These are phyloP conservation scores for Hyaloscypha finlandica DNA, from an alignment of 495 filamentous ascomycete genomes.

Conservation along the genomic window DNA sequence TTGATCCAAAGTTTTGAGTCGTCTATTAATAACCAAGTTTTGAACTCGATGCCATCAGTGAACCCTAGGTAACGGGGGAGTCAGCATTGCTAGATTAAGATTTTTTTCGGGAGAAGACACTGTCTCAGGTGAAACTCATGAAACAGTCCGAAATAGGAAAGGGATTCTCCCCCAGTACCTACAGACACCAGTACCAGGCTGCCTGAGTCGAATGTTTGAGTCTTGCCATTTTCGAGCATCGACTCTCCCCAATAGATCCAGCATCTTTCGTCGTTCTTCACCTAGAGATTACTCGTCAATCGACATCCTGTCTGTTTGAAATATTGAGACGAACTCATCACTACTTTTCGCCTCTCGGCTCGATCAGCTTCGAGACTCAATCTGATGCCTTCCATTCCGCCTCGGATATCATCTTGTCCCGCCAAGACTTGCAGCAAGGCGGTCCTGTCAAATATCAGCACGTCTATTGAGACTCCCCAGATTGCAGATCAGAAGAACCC, in stretches of 20 bases:
- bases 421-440: conserved; percentile 8
- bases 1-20: conserved; percentile 39
- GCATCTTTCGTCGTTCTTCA: conserved; percentile 19
- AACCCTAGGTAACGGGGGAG: conserved; percentile 33
- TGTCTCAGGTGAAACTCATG: no score
- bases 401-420: conserved; percentile 7
- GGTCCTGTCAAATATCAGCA: neutral
- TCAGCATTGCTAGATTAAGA: no score
- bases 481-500: conserved; percentile 17
- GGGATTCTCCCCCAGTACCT: no score
- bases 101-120: no score
- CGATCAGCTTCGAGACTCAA: conserved; percentile 5
- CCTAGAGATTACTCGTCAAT: neutral
- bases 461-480: neutral
- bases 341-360: conserved; percentile 3
- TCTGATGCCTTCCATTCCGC: neutral
- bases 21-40: conserved; percentile 32
- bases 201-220: conserved; percentile 35
- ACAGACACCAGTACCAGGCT: conserved; percentile 35
- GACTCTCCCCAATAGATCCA: conserved; percentile 33
- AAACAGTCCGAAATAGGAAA: no score
- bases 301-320: neutral
- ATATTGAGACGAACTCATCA: neutral
- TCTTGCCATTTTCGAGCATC: conserved; percentile 34
- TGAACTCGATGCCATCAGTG: conserved; percentile 31